Conservation (phyloP, 306 rosid species). For the Prunus davidiana region DNA sequence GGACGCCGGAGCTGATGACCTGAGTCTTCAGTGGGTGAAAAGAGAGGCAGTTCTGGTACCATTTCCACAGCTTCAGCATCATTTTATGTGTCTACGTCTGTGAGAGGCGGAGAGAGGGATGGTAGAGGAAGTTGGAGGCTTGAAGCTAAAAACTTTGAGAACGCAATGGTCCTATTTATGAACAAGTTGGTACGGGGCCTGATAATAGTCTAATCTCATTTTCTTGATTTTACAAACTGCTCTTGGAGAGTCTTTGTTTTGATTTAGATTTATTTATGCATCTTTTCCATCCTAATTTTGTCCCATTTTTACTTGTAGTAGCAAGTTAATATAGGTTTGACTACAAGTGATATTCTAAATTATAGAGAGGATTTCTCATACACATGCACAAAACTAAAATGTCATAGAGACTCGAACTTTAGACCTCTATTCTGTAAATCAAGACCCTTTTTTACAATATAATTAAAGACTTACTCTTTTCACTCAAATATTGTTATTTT, state of each 20-base stretch:
- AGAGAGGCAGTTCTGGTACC: slow-evolving; percentile 71
- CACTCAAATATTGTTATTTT: too few relatives aligned
- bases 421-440: accelerated
- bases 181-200: neutral
- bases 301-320: too few relatives aligned
- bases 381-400: accelerated
- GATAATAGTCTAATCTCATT: neutral
- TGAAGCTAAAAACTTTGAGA: neutral
- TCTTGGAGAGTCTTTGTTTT: neutral
- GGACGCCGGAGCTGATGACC: slow-evolving; percentile 57
- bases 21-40: slow-evolving; percentile 77
- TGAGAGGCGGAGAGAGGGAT: neutral
- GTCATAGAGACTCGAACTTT: accelerated
- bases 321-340: too few relatives aligned
- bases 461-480: too few relatives aligned
- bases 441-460: too few relatives aligned
- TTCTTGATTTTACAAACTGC: neutral
- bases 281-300: too few relatives aligned
- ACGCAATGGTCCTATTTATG: slow-evolving; percentile 15
- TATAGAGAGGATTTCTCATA: too few relatives aligned
- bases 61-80: slow-evolving; percentile 64
- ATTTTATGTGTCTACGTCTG: neutral
- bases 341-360: too few relatives aligned
- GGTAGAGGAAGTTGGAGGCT: neutral
- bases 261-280: too few relatives aligned